Base-by-base conservation (phyloP, 139 green algal species). In the Yamagishiella unicocca region DNA sequence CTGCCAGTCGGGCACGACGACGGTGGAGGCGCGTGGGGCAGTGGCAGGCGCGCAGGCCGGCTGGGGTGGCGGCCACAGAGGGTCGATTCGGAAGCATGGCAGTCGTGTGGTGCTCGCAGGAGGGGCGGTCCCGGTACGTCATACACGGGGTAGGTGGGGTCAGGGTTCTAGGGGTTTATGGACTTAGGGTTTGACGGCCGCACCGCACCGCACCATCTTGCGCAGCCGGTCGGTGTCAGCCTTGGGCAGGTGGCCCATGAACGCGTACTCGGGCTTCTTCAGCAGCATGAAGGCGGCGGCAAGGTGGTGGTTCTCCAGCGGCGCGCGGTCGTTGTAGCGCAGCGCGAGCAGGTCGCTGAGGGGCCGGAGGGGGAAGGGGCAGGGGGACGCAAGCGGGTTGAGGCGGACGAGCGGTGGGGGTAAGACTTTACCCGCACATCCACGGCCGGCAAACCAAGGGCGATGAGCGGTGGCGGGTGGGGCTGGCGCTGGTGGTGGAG, bases 261-360 rank as follows among this genome's bases (percentile, higher is more conserved):
- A 92, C 78, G 85, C 82, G 79, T 78, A 91, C 12, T 92, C 80
- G 17, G 84, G 74, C 4, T 89, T 27, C 42, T 43, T 71, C 42
- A 92, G 71, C 50, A 92, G 81, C 54, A 27, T 74, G 64, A 90
- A 93, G 38, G 89, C 58, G 35, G 75, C 64, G 1, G 90, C 71
- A 12, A 67, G 19, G 83, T 93, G 91, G 88, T 94, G 91, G 85
- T 95, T 95, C 89, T 96, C 93, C 89, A 94, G 55, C 75, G 86
- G 90, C 0, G 90, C 89, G 37, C 74, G 82, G 70, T 90, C 79
- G 64, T 92, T 92, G 85, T 90, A 93, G 7, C 61, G 82, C 10
- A 93, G 14, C 0, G 89, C 89, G 4, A 93, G 76, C 38, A 67
- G n/a, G 68, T 93, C 64, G 62, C 58, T 66, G 46, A 0, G 89